These are phyloP conservation scores for Dioscorea dumetorum DNA, from an alignment of 106 monocot species.

Conservation along the genomic window DNA sequence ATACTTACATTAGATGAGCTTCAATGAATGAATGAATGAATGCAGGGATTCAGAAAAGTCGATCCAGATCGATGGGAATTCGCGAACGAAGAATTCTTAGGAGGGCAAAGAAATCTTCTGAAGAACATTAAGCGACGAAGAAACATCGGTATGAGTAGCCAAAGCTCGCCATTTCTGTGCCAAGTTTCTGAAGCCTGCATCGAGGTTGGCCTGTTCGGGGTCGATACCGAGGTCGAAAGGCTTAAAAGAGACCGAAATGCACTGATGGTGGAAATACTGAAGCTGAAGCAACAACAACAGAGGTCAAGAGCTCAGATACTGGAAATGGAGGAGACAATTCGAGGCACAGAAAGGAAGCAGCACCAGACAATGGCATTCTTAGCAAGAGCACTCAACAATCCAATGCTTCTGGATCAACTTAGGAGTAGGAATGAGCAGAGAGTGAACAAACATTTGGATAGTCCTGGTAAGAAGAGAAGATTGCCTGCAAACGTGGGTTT, in stretches of 20 bases:
- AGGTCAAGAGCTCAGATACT: background rate
- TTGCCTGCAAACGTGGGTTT: background rate
- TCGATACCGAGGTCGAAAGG: background rate
- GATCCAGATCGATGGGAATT: constrained; percentile 10
- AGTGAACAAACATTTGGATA: background rate
- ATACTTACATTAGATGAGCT: background rate
- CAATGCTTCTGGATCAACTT: background rate
- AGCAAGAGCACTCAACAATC: background rate
- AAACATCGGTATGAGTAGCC: background rate
- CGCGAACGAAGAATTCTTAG: constrained; percentile 1
- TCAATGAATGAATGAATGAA: background rate
- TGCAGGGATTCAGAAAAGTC: constrained; percentile 7
- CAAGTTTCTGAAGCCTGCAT: background rate
- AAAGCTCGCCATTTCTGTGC: background rate
- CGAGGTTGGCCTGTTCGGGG: constrained; percentile 1
- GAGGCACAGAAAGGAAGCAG: constrained; percentile 5
- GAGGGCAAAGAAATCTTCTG: constrained; percentile 3
- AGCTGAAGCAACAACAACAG: constrained; percentile 6
- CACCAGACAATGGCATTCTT: constrained; percentile 7
- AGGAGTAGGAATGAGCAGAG: background rate
- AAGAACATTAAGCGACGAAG: constrained; percentile 1
- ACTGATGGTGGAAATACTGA: constrained; percentile 7
- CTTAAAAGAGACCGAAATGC: background rate
- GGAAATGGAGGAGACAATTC: constrained; percentile 4
- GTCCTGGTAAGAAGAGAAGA: background rate